A percentile compares a stretch with the other conserved stretches of the same genome.
Conservation (phyloP, 2,329 filamentous ascomycete genomes). For the Grosmannia serpens region DNA sequence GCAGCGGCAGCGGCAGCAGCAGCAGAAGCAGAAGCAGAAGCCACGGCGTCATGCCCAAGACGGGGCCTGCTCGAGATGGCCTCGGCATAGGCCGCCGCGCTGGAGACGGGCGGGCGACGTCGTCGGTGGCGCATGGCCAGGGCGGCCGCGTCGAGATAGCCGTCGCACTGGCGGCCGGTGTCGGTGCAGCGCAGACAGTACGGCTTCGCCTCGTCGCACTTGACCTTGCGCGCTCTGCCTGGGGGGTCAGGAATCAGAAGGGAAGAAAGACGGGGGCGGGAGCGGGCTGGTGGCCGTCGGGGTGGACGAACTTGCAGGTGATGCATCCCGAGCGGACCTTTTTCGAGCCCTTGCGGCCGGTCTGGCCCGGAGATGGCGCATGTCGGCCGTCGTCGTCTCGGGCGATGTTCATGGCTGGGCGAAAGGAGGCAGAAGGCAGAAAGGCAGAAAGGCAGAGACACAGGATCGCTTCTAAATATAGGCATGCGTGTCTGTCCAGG, state of each 20-base stretch:
- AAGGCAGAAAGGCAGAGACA: too few species aligned
- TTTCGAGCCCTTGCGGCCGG: constrained; percentile 27
- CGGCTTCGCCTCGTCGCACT: constrained; percentile 45
- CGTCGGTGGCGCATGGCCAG: constrained; percentile 16
- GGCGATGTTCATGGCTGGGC: too few species aligned
- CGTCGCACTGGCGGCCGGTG: constrained; percentile 45
- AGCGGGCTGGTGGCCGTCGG: too few species aligned
- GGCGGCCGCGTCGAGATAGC: constrained; percentile 27
- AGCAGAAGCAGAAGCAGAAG: too few species aligned
- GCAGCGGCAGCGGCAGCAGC: too few species aligned
- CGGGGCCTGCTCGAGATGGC: too few species aligned
- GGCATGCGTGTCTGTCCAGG: too few species aligned
- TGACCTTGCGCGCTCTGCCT: constrained; percentile 39
- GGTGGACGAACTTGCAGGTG: constrained; percentile 39
- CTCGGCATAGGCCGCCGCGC: too few species aligned
- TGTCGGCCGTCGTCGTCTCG: not conserved
- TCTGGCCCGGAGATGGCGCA: not conserved
- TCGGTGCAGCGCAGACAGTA: constrained; percentile 40
- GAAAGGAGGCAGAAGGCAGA: too few species aligned
- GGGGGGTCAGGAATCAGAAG: not conserved
- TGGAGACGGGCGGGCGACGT: constrained; percentile 2
- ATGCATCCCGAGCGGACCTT: constrained; percentile 39
- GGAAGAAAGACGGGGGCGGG: not conserved
- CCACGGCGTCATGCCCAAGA: too few species aligned
- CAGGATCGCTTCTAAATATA: too few species aligned